These are phyloP conservation scores for Hypoxylon cercidicola DNA, from an alignment of 495 filamentous ascomycete genomes.

Conservation along the genomic window DNA sequence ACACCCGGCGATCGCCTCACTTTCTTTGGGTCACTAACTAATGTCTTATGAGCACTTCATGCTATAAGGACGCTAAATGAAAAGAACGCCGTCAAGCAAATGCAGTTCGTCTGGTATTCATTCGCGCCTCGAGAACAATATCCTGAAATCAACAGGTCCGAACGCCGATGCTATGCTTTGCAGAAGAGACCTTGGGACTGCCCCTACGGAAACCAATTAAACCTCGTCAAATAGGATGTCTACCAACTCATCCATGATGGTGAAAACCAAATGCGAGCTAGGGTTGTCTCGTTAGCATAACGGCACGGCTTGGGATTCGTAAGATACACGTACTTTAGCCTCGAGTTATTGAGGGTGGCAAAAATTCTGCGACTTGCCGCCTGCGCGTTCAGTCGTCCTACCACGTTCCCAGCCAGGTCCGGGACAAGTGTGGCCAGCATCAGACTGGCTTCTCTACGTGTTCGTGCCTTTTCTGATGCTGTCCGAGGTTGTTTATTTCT, in stretches of 20 bases:
- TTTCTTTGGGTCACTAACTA: neutral
- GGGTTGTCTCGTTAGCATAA: slow-evolving; percentile 20
- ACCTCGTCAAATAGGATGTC: slow-evolving; percentile 72
- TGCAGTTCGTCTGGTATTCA: slow-evolving; percentile 7
- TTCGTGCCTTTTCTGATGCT: slow-evolving; percentile 72
- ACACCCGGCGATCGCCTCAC: neutral
- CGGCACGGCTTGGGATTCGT: neutral
- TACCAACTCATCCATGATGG: slow-evolving; percentile 80
- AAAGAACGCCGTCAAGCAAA: slow-evolving; percentile 27
- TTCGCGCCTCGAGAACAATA: slow-evolving; percentile 17
- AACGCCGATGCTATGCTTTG: slow-evolving; percentile 45
- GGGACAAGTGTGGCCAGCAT: slow-evolving; percentile 84
- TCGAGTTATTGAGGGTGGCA: slow-evolving; percentile 81
- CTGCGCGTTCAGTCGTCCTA: slow-evolving; percentile 85
- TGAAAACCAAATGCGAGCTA: slow-evolving; percentile 82
- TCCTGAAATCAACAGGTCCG: slow-evolving; percentile 18
- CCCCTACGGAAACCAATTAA: slow-evolving; percentile 19
- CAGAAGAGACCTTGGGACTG: slow-evolving; percentile 13
- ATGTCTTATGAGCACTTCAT: slow-evolving; percentile 3
- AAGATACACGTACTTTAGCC: slow-evolving; percentile 70
- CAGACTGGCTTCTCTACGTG: slow-evolving; percentile 76
- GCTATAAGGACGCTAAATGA: neutral
- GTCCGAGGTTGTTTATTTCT: slow-evolving; percentile 67
- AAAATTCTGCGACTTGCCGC: slow-evolving; percentile 82
- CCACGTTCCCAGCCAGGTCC: slow-evolving; percentile 84